These are phyloP conservation scores for Eucalyptus sp. DNA, from an alignment of 345 rosid species.

Conservation along the genomic window DNA sequence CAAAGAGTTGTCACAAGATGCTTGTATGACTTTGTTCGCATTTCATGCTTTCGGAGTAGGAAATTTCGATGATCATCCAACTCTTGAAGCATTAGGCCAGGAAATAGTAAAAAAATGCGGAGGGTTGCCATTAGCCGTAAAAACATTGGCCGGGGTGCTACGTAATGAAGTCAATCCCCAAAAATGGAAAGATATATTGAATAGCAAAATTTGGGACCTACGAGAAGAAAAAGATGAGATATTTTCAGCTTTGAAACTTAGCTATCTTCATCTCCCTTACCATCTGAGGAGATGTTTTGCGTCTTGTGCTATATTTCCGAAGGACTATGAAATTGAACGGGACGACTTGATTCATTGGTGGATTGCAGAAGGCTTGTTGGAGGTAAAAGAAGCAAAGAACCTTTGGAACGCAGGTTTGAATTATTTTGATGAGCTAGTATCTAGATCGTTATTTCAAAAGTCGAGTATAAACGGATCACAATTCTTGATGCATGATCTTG, in stretches of 20 bases:
- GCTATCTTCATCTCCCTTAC: not conserved
- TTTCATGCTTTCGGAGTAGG: accelerated
- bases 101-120: not conserved
- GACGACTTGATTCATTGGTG: not conserved
- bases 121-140: not conserved
- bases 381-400: not conserved
- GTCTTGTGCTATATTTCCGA: accelerated
- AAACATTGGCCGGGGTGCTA: not conserved
- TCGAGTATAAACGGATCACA: accelerated
- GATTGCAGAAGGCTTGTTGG: not conserved
- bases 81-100: accelerated
- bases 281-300: not conserved
- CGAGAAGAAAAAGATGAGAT: accelerated
- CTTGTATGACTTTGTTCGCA: not conserved
- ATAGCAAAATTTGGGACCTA: not conserved
- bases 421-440: not conserved
- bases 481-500: not conserved
- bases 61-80: accelerated
- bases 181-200: accelerated
- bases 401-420: not conserved
- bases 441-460: not conserved
- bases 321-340: not conserved
- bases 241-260: not conserved
- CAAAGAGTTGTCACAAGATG: not conserved
- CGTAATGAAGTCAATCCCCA: accelerated